Conservation (phyloP, 305 asterid genomes). For the Rubia tinctorum region DNA sequence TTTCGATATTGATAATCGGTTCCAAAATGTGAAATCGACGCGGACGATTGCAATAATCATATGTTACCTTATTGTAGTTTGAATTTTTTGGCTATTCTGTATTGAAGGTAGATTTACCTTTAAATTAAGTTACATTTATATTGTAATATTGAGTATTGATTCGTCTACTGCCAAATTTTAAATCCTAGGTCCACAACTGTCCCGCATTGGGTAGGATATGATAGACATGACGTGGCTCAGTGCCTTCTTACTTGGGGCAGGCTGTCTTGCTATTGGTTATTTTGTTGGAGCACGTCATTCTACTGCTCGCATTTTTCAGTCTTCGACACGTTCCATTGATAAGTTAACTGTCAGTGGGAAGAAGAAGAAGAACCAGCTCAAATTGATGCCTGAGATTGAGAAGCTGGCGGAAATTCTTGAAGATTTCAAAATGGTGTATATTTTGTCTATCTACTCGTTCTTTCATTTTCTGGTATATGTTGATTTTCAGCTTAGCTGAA, state of each 20-base stretch:
- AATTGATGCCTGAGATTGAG: conserved; percentile 66
- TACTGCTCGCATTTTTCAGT: conserved; percentile 31
- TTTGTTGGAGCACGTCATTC: conserved; percentile 54
- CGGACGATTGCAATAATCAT: neutral
- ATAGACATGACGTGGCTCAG: conserved; percentile 74
- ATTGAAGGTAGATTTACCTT: too few species aligned
- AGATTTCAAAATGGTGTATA: conserved; percentile 83
- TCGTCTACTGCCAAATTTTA: neutral
- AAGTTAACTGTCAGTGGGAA: conserved; percentile 27
- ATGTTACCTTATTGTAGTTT: neutral
- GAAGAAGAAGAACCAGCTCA: conserved; percentile 46
- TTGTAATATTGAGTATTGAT: too few species aligned
- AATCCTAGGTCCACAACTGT: neutral
- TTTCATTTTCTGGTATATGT: conserved; percentile 4
- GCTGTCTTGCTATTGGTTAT: conserved; percentile 78
- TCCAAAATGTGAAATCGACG: neutral
- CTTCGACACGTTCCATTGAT: conserved; percentile 17
- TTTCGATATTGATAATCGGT: neutral
- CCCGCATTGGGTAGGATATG: conserved; percentile 37
- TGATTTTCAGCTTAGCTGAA: neutral
- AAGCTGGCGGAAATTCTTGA: conserved; percentile 81
- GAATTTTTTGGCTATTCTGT: neutral
- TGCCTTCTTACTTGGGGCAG: conserved; percentile 71
- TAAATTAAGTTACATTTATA: neutral
- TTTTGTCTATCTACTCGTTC: conserved; percentile 13